Evolutionary conservation across 805 yeast genomes (phyloP).

Genomic region (Babjeviella inositovora): DNA sequence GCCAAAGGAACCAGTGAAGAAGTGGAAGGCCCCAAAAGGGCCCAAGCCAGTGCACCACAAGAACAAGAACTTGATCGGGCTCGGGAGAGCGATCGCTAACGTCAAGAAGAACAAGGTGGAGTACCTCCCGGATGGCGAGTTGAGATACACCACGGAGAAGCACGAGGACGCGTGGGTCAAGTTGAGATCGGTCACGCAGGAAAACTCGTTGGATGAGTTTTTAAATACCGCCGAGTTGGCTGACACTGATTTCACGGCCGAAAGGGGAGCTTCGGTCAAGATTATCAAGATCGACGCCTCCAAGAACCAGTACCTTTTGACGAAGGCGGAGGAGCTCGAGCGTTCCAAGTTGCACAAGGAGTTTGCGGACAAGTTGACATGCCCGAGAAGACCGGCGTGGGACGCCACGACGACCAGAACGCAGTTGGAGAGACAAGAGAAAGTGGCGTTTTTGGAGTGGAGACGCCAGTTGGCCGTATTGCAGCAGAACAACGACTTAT

Average conservation of each 20-base stretch:
- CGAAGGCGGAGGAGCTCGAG: slow-evolving; percentile 47
- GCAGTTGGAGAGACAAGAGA: slow-evolving; percentile 76
- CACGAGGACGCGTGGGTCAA: slow-evolving; percentile 84
- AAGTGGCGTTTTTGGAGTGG: slow-evolving; percentile 87
- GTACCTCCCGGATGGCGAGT: slow-evolving; percentile 71
- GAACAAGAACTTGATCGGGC: slow-evolving; percentile 70
- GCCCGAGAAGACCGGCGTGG: slow-evolving; percentile 94
- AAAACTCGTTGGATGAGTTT: slow-evolving; percentile 85
- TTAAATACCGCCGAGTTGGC: slow-evolving; percentile 91
- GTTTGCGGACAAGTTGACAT: slow-evolving; percentile 57
- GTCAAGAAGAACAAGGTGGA: slow-evolving; percentile 57
- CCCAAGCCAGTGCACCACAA: slow-evolving; percentile 81
- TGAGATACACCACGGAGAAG: slow-evolving; percentile 76
- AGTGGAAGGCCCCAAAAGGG: slow-evolving; percentile 83
- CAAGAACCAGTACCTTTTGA: slow-evolving; percentile 42
- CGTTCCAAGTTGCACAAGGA: slow-evolving; percentile 47
- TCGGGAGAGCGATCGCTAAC: slow-evolving; percentile 73
- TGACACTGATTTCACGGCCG: slow-evolving; percentile 92
- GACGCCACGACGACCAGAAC: slow-evolving; percentile 47
- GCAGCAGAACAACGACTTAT: slow-evolving; percentile 71
- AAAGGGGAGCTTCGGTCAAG: slow-evolving; percentile 65
- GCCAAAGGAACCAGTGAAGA: slow-evolving; percentile 35
- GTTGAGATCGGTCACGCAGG: slow-evolving; percentile 87
- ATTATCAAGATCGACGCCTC: slow-evolving; percentile 58
- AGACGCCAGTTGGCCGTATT: slow-evolving; percentile 75